A percentile compares a stretch with the other conserved stretches of the same genome.
phyloP scores from a whole-genome alignment of 2,329 filamentous ascomycete species.

The Colletotrichum australisinense region DNA sequence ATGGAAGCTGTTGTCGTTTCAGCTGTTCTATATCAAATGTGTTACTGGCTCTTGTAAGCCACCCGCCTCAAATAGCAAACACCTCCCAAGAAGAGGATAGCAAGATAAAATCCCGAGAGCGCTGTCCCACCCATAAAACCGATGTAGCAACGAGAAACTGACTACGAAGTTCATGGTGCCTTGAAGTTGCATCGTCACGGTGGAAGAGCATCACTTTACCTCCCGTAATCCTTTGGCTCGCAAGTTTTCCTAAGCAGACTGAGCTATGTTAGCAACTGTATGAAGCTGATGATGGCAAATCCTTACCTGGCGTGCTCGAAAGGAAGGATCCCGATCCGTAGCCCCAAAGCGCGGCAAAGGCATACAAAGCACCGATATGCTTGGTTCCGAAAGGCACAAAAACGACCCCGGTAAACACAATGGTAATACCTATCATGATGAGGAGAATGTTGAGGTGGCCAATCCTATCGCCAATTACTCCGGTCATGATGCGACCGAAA shows the following conservation, averaged over 20 bases:
- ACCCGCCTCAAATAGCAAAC: conserved; percentile 40
- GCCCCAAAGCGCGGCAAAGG: conserved; percentile 58
- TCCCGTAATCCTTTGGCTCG: conserved; percentile 57
- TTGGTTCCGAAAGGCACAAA: conserved; percentile 58
- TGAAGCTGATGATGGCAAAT: neutral
- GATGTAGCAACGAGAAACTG: conserved; percentile 56
- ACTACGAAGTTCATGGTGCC: conserved; percentile 60
- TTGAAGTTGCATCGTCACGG: conserved; percentile 5
- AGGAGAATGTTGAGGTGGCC: conserved; percentile 59
- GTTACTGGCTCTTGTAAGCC: conserved; percentile 20
- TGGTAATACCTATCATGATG: conserved; percentile 46
- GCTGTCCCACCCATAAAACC: conserved; percentile 55
- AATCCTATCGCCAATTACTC: conserved; percentile 53
- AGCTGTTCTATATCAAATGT: too few species aligned
- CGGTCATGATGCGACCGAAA: conserved; percentile 56
- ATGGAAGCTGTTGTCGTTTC: neutral
- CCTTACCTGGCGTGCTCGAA: conserved; percentile 48
- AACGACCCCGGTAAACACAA: conserved; percentile 53
- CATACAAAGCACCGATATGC: conserved; percentile 52
- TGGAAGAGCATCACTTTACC: conserved; percentile 41
- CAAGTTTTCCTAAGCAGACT: conserved; percentile 60
- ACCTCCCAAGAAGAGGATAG: conserved; percentile 50
- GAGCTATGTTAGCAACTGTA: neutral
- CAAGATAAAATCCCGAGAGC: conserved; percentile 58
- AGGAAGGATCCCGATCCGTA: conserved; percentile 61